Evolutionary conservation across 257 asterid genomes (phyloP).

Genomic region (Solanum tacnaense): DNA sequence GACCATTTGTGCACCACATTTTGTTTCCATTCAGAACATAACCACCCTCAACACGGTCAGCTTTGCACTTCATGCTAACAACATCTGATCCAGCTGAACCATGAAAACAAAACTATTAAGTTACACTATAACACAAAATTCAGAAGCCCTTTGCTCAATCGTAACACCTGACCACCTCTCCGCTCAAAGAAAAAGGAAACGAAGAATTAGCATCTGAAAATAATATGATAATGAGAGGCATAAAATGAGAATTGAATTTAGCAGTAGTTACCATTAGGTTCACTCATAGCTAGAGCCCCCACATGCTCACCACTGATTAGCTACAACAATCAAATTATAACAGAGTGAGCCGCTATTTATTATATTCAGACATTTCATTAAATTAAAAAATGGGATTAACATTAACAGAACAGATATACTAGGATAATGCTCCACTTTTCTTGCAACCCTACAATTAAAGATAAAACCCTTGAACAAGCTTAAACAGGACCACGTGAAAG

Average conservation of each 20-base stretch:
- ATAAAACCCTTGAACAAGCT: neutral
- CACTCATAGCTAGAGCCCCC: slow-evolving; percentile 99
- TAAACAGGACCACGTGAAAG: neutral
- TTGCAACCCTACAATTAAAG: neutral
- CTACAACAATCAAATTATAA: slow-evolving; percentile 39
- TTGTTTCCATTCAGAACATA: slow-evolving; percentile 88
- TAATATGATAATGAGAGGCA: neutral
- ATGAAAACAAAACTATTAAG: neutral
- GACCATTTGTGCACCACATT: slow-evolving; percentile 99
- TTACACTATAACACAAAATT: neutral
- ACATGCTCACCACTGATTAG: slow-evolving; percentile 89
- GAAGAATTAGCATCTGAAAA: neutral
- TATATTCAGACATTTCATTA: neutral
- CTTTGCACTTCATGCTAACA: slow-evolving; percentile 95
- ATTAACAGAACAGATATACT: neutral
- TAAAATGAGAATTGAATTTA: neutral
- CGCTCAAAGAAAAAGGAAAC: neutral
- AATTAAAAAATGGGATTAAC: neutral
- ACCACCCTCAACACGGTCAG: slow-evolving; percentile 86
- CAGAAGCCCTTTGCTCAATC: neutral
- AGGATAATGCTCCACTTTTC: neutral
- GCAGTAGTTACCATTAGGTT: slow-evolving; percentile 67
- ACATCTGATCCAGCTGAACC: slow-evolving; percentile 94
- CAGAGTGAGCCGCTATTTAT: neutral
- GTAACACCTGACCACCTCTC: neutral